Conservation (phyloP, 768 basidiomycete genomes). For the Suillus fuscotomentosus region DNA sequence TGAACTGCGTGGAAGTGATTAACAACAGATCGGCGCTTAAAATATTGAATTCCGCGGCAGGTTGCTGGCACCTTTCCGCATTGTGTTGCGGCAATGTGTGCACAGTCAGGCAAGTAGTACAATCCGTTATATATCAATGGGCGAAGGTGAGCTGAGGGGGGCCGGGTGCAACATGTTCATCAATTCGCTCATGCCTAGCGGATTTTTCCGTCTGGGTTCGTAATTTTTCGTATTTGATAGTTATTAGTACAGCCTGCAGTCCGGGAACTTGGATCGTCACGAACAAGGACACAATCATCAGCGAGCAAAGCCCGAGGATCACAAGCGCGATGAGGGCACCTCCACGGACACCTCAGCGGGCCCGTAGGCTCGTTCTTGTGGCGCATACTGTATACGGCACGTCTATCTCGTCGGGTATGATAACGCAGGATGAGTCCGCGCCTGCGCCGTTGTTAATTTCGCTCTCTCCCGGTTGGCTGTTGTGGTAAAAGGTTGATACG, state of each 20-base stretch:
- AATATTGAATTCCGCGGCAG: slow-evolving; percentile 2
- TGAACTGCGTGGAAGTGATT: not conserved
- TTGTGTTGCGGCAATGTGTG: not conserved
- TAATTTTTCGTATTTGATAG: not conserved
- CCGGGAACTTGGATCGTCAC: not conserved
- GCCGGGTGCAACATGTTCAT: not conserved
- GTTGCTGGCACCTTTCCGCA: not conserved
- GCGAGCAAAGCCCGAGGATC: not conserved
- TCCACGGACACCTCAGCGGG: not conserved
- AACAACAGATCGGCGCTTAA: not conserved
- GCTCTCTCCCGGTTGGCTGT: not conserved
- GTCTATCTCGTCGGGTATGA: not conserved
- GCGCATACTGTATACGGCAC: not conserved
- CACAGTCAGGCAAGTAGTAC: not conserved
- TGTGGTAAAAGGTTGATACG: not conserved
- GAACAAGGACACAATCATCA: not conserved
- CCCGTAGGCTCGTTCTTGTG: not conserved
- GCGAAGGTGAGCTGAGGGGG: not conserved
- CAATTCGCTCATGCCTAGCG: not conserved
- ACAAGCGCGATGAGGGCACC: no score
- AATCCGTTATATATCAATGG: not conserved
- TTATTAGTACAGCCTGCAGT: not conserved
- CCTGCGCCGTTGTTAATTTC: not conserved
- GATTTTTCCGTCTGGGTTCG: not conserved
- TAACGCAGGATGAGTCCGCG: not conserved